Base-by-base conservation (phyloP, 805 yeast species). In the Sungouiozyma intestinalis region DNA sequence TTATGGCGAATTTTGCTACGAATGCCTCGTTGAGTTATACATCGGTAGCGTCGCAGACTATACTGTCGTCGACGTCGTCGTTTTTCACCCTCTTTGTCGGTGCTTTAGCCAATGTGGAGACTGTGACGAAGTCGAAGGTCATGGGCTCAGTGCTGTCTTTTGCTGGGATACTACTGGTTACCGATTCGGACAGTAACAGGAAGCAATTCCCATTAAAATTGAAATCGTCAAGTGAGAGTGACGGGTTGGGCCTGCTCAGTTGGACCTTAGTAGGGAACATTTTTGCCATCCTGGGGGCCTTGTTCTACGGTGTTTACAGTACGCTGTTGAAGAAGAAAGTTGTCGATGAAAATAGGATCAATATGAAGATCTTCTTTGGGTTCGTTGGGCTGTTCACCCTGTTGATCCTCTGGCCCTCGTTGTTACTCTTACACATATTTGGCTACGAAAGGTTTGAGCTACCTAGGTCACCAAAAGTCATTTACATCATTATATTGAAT, bases 21-120 rank as follows among this genome's bases (percentile, higher is more conserved):
- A 92, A 92, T 62, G 85, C 95, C 0, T 79, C 94, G 16, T 68
- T 92, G 40, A 73, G 82, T 18, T 92, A 81, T 61, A 92, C 98
- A 0, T 79, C 88, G 11, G 98, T 92, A 16, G 94, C 95, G 2
- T 81, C 92, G 13, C 97, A 94, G 54, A 92, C 97, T 2, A 90
- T 92, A 18, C 64, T 92, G 33, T 83, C 95, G 15, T 83, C 96
- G 32, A 88, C 97, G 0, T 81, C 94, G 4, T 84, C 95, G 6
- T 87, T 92, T 58, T 92, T 92, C 74, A 92, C 98, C 0, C 70
- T 92, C 33, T 51, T 88, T 1, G 72, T 90, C 7, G 97, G 97
- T 1, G 76, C 79, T 41, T 48, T 83, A 19, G 79, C 78, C 44
- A 68, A 79, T 24, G 75, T 87, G 1, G 97, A 90, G 60, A 63